phyloP scores from a whole-genome alignment of 129 eudicot species.

The Arctium minus region DNA sequence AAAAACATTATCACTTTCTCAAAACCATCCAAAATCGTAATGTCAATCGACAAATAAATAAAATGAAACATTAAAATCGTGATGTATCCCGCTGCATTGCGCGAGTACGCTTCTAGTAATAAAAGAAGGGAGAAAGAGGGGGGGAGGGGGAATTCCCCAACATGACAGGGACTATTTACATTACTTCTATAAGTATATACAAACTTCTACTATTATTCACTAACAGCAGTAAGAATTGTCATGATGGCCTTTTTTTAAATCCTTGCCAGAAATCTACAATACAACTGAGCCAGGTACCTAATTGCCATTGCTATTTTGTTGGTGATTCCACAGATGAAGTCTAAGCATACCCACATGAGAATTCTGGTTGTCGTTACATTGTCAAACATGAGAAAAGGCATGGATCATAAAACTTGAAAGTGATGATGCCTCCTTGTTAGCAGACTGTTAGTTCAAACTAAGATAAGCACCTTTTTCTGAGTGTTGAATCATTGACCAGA shows the following conservation, averaged over 20 bases:
- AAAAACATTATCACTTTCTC: no score
- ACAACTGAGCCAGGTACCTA: not conserved
- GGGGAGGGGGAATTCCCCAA: not conserved
- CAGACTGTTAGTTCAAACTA: not conserved
- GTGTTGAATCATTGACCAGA: not conserved
- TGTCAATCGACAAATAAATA: no score
- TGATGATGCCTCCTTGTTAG: not conserved
- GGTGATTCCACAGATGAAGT: not conserved
- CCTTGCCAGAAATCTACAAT: not conserved
- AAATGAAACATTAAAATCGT: no score
- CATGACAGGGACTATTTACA: not conserved
- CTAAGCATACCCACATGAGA: not conserved
- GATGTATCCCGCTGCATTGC: no score
- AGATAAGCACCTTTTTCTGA: not conserved
- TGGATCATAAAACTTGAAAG: not conserved
- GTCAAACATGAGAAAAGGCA: slow-evolving; percentile 3
- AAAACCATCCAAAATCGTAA: no score
- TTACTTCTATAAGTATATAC: not conserved
- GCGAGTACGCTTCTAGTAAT: not conserved
- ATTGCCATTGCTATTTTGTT: not conserved
- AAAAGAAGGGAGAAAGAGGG: not conserved
- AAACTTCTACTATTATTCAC: not conserved
- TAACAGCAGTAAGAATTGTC: not conserved
- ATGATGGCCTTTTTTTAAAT: not conserved
- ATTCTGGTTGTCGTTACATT: not conserved